Evolutionary conservation across 176 grass and related monocot genomes (phyloP), one percentile per base, ranked within the genome.

Genomic region (Typha latifolia): DNA sequence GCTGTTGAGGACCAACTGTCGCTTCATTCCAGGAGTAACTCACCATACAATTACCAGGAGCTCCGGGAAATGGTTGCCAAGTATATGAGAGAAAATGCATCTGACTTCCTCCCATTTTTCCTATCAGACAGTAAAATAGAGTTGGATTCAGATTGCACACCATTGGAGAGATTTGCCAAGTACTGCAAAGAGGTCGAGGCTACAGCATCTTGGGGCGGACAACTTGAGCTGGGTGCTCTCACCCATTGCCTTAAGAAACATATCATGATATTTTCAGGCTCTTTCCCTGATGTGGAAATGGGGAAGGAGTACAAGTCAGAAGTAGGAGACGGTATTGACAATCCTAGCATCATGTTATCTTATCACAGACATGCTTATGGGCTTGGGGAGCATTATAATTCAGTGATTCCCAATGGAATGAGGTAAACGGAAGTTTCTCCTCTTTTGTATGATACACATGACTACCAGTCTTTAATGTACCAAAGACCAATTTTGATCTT

Each of bases 301-400:
- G 94, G 88, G 27, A 82, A 92, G 74, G 88, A 97, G 69, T 92
- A 97, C 73, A 92, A 85, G 62, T 67, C 64, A 47, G 80, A 76
- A 62, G 52, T 51, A 15, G 80, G 47, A 50, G 76, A 48, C 63
- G 51, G n/a, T 3, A 15, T 12, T 11, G 52, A 61, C 12, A 78
- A 77, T 56, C 23, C 69, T 6, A 84, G 80, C 77, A 86, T 97
- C 53, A 72, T 81, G 81, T 66, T 97, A 53, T 97, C 94, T 0
- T 97, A 85, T 70, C 93, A 97, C 62, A 88, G 64, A 68, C 94
- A 97, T 62, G 86, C 85, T n/a, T 92, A 92, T 79, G 89, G 94
- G 59, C 85, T 97, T 2, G 94, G 94, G 2, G 94, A 97, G 88
- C 94, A 92, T 80, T 97, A 92, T 62, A 97, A 97, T 67, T 97